Conservation (phyloP, 352 stramenopile genomes). For the Phytophthora colocasiae region DNA sequence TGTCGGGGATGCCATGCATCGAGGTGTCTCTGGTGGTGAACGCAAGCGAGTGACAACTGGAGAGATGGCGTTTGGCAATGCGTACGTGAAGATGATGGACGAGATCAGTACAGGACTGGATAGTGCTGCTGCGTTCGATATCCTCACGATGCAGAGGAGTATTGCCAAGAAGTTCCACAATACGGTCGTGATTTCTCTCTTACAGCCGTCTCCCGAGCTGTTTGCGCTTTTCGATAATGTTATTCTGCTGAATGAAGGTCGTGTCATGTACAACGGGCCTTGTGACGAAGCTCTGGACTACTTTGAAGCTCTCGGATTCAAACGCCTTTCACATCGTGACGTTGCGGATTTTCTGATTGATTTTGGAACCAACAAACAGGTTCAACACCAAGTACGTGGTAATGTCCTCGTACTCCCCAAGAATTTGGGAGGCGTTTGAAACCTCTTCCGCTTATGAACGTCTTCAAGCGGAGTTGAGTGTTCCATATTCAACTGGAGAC, state of each 20-base stretch:
- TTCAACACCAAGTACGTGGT: conserved; percentile 33
- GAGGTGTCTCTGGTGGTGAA: conserved; percentile 72
- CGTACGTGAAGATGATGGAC: conserved; percentile 32
- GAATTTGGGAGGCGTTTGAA: conserved; percentile 22
- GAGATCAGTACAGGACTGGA: conserved; percentile 31
- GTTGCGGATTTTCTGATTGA: conserved; percentile 62
- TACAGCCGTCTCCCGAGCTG: conserved; percentile 32
- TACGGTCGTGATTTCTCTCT: conserved; percentile 26
- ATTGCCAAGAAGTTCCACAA: conserved; percentile 34
- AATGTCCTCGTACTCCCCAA: conserved; percentile 5
- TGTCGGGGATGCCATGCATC: conserved; percentile 39
- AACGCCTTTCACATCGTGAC: conserved; percentile 40
- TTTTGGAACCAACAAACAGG: conserved; percentile 49
- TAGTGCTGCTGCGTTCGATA: conserved; percentile 28
- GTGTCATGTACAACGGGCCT: conserved; percentile 20
- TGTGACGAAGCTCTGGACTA: conserved; percentile 4
- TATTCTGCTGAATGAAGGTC: conserved; percentile 21
- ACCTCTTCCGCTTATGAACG: neutral
- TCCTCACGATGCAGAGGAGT: conserved; percentile 23
- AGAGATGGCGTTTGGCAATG: conserved; percentile 81
- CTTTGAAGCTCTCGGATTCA: conserved; percentile 26
- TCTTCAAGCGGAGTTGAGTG: neutral
- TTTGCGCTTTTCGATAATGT: conserved; percentile 33
- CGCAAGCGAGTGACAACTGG: conserved; percentile 72
- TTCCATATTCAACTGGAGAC: neutral